Conservation (phyloP, 345 rosid genomes). For the Odontarrhena argentea region DNA sequence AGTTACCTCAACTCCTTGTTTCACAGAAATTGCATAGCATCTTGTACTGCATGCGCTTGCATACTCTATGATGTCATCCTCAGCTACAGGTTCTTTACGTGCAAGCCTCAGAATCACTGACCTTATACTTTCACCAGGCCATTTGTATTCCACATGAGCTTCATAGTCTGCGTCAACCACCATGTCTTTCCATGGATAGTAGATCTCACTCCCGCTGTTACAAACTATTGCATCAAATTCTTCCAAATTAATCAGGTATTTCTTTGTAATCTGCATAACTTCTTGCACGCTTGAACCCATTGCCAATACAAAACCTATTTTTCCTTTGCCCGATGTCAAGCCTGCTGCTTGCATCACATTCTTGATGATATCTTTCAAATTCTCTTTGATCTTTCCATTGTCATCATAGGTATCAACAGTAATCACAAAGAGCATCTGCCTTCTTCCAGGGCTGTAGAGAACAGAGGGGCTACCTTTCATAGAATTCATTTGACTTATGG, state of each 20-base stretch:
- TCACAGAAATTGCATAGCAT: conserved; percentile 65
- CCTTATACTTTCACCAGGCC: conserved; percentile 82
- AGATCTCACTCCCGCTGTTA: conserved; percentile 81
- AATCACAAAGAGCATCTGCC: conserved; percentile 76
- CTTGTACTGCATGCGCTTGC: conserved; percentile 55
- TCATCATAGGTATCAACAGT: conserved; percentile 64
- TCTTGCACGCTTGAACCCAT: conserved; percentile 68
- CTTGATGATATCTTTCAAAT: conserved; percentile 56
- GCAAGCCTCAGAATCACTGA: conserved; percentile 57
- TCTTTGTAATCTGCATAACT: conserved; percentile 54
- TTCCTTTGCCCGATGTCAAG: conserved; percentile 47
- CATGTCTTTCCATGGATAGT: conserved; percentile 81
- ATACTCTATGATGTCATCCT: conserved; percentile 54
- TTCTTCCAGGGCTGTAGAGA: conserved; percentile 65
- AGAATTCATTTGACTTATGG: conserved; percentile 56
- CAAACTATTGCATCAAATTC: conserved; percentile 87
- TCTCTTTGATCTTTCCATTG: conserved; percentile 49
- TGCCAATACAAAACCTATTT: conserved; percentile 64
- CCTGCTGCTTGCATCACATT: conserved; percentile 67
- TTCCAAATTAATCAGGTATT: conserved; percentile 57
- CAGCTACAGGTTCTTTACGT: conserved; percentile 51
- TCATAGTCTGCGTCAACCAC: conserved; percentile 69
- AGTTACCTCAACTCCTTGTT: conserved; percentile 67
- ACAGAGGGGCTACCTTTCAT: conserved; percentile 46
- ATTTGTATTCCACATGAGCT: conserved; percentile 77